Evolutionary conservation across 805 yeast genomes (phyloP).

Genomic region (Cyberlindnera misumaiensis): DNA sequence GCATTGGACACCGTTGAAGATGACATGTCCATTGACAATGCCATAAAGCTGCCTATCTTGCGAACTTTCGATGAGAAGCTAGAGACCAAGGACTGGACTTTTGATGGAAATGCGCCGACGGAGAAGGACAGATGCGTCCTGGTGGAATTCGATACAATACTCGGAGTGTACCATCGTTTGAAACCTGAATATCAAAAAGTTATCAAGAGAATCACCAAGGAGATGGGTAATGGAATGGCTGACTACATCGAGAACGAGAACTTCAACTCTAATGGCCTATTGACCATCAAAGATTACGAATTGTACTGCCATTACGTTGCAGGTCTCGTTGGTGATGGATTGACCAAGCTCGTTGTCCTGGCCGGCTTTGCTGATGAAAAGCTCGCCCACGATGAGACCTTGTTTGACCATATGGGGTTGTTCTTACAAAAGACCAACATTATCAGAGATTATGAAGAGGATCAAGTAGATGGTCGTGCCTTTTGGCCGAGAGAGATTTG

Average conservation of each 20-base stretch:
- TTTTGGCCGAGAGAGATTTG: conserved; percentile 97
- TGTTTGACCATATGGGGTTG: conserved; percentile 85
- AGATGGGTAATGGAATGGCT: conserved; percentile 99
- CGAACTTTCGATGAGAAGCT: conserved; percentile 62
- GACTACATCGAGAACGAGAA: conserved; percentile 74
- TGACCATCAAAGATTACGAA: conserved; percentile 75
- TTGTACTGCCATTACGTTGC: conserved; percentile 96
- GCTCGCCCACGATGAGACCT: conserved; percentile 45
- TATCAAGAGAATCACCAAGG: conserved; percentile 64
- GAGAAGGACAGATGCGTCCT: conserved; percentile 81
- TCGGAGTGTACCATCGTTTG: conserved; percentile 66
- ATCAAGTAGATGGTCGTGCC: conserved; percentile 82
- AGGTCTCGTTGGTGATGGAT: conserved; percentile 95
- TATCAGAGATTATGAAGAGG: conserved; percentile 92
- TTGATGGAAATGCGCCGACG: conserved; percentile 61
- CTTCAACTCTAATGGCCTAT: conserved; percentile 73
- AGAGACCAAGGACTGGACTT: conserved; percentile 69
- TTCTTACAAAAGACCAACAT: conserved; percentile 94
- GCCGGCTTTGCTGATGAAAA: conserved; percentile 62
- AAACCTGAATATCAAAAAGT: conserved; percentile 73
- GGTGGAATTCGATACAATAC: conserved; percentile 65
- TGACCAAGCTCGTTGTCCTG: conserved; percentile 71
- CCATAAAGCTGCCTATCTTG: conserved; percentile 66
- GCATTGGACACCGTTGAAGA: conserved; percentile 96
- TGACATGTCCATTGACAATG: conserved; percentile 79